These are phyloP conservation scores for Blastobotrys peoriensis DNA, from an alignment of 805 yeast species.

Conservation along the genomic window DNA sequence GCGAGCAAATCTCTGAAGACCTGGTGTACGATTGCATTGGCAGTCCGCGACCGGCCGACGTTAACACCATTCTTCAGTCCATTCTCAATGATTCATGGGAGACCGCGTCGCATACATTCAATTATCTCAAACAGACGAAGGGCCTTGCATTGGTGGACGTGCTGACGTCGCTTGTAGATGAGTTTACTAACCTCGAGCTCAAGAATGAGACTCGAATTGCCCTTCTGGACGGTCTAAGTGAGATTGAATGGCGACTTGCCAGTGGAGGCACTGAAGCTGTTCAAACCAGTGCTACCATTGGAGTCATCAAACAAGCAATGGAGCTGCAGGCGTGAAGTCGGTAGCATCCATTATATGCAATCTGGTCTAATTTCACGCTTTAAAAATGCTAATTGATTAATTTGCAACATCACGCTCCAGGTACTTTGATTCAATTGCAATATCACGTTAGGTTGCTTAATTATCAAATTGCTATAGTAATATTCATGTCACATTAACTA, in stretches of 20 bases:
- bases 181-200: conserved; percentile 63
- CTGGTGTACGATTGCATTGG: conserved; percentile 94
- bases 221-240: conserved; percentile 67
- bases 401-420: too few relatives aligned
- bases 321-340: conserved; percentile 35
- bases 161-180: conserved; percentile 66
- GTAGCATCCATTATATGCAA: too few relatives aligned
- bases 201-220: conserved; percentile 54
- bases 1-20: conserved; percentile 55
- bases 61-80: conserved; percentile 67
- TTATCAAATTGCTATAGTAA: too few relatives aligned
- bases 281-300: conserved; percentile 85
- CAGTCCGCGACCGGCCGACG: conserved; percentile 84
- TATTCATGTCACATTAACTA: too few relatives aligned
- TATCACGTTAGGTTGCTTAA: too few relatives aligned
- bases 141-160: conserved; percentile 90
- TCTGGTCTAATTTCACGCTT: too few relatives aligned
- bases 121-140: conserved; percentile 56
- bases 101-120: conserved; percentile 61
- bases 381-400: too few relatives aligned
- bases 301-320: conserved; percentile 68
- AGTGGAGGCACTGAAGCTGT: conserved; percentile 89
- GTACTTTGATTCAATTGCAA: too few relatives aligned
- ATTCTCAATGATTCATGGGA: conserved; percentile 86
- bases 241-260: conserved; percentile 84